phyloP scores from a whole-genome alignment of 192 early-diverging fungal genomes.

The Chytriomyces confervae region DNA sequence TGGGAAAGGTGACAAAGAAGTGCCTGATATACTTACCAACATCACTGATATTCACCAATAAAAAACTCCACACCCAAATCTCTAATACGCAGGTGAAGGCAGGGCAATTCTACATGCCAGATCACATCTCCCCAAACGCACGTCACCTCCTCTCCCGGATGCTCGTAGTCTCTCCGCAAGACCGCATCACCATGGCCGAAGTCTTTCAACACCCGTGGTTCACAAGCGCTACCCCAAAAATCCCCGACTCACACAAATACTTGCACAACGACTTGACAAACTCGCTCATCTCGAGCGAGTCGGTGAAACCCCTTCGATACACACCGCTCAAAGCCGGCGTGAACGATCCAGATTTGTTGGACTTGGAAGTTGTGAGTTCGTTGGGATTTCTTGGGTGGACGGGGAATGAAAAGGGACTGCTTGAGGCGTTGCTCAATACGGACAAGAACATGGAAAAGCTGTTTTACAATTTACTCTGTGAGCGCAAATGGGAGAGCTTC shows the following conservation, averaged over 20 bases:
- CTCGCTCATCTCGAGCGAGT: not conserved
- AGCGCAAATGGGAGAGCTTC: conserved; percentile 54
- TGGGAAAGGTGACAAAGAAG: conserved; percentile 58
- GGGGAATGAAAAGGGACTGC: conserved; percentile 39
- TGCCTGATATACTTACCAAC: conserved; percentile 32
- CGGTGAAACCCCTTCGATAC: not conserved
- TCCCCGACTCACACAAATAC: conserved; percentile 12
- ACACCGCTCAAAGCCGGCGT: not conserved
- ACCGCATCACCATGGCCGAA: conserved; percentile 59
- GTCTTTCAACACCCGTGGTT: conserved; percentile 71
- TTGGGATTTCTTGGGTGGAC: conserved; percentile 58
- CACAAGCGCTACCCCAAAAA: conserved; percentile 40
- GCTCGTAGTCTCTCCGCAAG: conserved; percentile 85
- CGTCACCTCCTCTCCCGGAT: conserved; percentile 84
- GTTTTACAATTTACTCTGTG: conserved; percentile 59
- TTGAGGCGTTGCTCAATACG: not conserved
- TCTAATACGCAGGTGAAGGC: conserved; percentile 59
- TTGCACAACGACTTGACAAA: conserved; percentile 1
- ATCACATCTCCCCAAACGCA: conserved; percentile 77
- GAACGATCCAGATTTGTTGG: conserved; percentile 41
- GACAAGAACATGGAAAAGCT: conserved; percentile 55
- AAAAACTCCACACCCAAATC: conserved; percentile 31
- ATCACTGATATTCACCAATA: conserved; percentile 47
- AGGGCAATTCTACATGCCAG: conserved; percentile 74
- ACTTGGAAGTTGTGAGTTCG: conserved; percentile 54